These are phyloP conservation scores for Umbelopsis isabellina DNA, from an alignment of 192 early-diverging fungal genomes.

Conservation along the genomic window DNA sequence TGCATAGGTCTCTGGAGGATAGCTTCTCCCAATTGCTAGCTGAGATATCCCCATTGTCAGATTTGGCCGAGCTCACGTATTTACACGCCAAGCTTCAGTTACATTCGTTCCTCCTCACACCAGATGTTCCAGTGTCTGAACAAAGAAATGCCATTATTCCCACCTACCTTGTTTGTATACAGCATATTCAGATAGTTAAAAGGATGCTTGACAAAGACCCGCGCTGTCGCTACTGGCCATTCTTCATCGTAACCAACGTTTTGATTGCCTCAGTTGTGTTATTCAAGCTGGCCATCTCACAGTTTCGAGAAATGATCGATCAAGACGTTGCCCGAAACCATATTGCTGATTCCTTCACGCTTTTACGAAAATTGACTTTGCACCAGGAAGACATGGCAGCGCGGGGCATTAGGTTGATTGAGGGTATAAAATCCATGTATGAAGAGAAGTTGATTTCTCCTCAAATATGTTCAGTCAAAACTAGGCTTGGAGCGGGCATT, in stretches of 20 bases:
- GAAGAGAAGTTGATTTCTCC: background rate
- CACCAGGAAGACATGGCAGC: slow-evolving; percentile 7
- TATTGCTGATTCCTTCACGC: slow-evolving; percentile 19
- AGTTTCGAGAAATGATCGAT: slow-evolving; percentile 7
- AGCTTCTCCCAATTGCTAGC: slow-evolving; percentile 13
- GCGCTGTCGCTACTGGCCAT: slow-evolving; percentile 17
- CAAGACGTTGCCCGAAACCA: slow-evolving; percentile 24
- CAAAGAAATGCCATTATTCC: slow-evolving; percentile 23
- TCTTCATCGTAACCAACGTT: slow-evolving; percentile 9
- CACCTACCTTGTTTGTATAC: slow-evolving; percentile 28
- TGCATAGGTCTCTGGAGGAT: slow-evolving; percentile 22
- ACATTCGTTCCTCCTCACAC: slow-evolving; percentile 28
- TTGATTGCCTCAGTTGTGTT: slow-evolving; percentile 19
- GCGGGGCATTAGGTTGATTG: slow-evolving; percentile 1
- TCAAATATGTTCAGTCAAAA: slow-evolving; percentile 17
- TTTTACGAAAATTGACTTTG: slow-evolving; percentile 8
- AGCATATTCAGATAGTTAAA: slow-evolving; percentile 14
- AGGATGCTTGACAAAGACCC: background rate
- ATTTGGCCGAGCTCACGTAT: slow-evolving; percentile 22
- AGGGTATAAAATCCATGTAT: slow-evolving; percentile 13
- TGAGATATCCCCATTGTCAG: slow-evolving; percentile 19
- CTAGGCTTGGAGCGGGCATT: slow-evolving; percentile 24
- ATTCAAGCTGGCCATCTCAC: slow-evolving; percentile 19
- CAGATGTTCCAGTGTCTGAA: slow-evolving; percentile 14
- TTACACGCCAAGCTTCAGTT: slow-evolving; percentile 31